Conservation (phyloP, 768 basidiomycete genomes). For the Lentinula sp. region DNA sequence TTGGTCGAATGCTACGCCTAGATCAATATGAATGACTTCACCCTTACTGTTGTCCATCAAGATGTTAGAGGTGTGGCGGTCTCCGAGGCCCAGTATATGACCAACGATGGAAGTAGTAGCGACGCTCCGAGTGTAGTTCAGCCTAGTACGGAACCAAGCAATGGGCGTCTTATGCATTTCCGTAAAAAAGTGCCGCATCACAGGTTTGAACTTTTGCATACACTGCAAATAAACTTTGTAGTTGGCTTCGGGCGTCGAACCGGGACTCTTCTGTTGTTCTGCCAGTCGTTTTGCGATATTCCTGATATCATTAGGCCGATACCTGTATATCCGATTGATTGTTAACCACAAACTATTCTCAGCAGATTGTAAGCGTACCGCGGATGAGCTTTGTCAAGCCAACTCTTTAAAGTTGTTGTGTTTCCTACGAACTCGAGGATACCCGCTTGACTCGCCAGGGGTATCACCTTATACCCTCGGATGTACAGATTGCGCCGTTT, state of each 20-base stretch:
- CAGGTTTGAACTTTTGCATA: constrained; percentile 59
- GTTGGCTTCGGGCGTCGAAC: constrained; percentile 3
- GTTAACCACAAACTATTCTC: background rate
- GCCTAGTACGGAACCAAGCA: constrained; percentile 86
- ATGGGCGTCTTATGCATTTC: constrained; percentile 85
- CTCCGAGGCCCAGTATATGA: constrained; percentile 86
- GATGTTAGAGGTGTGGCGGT: constrained; percentile 90
- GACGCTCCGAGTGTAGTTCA: constrained; percentile 87
- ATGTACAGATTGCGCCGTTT: constrained; percentile 65
- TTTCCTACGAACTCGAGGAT: constrained; percentile 88
- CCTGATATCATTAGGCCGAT: constrained; percentile 32
- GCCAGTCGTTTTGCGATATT: constrained; percentile 24
- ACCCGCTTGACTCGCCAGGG: constrained; percentile 74
- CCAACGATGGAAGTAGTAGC: constrained; percentile 94
- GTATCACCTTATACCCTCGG: constrained; percentile 85
- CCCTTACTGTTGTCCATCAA: constrained; percentile 78
- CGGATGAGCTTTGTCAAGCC: constrained; percentile 59
- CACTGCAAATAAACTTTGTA: constrained; percentile 27
- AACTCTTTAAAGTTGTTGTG: constrained; percentile 56
- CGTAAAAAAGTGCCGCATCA: constrained; percentile 93
- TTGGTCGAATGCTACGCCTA: constrained; percentile 96
- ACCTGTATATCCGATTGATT: constrained; percentile 35
- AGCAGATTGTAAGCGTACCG: constrained; percentile 33
- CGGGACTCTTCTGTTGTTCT: constrained; percentile 17
- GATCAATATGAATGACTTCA: constrained; percentile 91